Evolutionary conservation across 225 moss, liverwort and hornwort species (phyloP).

Genomic region (Antitrichia curtipendula): DNA sequence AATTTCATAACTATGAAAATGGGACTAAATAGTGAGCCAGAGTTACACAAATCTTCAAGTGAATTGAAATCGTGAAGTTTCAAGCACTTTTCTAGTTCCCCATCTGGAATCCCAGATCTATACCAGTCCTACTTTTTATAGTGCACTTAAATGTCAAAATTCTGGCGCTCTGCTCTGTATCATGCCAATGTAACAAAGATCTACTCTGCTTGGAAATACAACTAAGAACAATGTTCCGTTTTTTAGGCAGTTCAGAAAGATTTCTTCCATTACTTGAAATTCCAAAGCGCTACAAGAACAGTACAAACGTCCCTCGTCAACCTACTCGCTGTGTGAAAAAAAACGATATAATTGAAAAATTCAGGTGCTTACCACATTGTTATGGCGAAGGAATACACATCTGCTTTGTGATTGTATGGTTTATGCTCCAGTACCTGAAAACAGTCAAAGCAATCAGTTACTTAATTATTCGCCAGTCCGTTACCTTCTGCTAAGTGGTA

Average conservation of each 20-base stretch:
- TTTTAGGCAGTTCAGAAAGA: neutral
- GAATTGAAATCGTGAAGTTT: neutral
- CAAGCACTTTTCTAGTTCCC: neutral
- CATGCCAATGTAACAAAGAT: neutral
- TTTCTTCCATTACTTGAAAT: neutral
- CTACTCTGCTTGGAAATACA: neutral
- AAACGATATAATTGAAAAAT: neutral
- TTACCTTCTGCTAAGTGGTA: too few species aligned
- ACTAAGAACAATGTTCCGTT: neutral
- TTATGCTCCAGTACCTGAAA: conserved; percentile 87
- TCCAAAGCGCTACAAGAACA: neutral
- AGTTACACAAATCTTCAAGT: neutral
- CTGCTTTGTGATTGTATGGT: conserved; percentile 86
- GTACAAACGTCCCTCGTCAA: neutral
- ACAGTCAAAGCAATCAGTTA: neutral
- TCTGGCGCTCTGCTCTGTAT: neutral
- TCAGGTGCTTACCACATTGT: conserved; percentile 58
- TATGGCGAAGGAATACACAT: conserved; percentile 83
- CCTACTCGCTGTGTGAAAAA: too few species aligned
- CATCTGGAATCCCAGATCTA: neutral
- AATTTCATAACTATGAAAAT: neutral
- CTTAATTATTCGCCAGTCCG: neutral
- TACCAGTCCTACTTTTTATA: neutral
- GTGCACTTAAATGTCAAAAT: neutral
- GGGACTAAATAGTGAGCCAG: neutral